Conservation (phyloP, 192 early-diverging fungal species). For the Gaertneriomyces semiglobifer region DNA sequence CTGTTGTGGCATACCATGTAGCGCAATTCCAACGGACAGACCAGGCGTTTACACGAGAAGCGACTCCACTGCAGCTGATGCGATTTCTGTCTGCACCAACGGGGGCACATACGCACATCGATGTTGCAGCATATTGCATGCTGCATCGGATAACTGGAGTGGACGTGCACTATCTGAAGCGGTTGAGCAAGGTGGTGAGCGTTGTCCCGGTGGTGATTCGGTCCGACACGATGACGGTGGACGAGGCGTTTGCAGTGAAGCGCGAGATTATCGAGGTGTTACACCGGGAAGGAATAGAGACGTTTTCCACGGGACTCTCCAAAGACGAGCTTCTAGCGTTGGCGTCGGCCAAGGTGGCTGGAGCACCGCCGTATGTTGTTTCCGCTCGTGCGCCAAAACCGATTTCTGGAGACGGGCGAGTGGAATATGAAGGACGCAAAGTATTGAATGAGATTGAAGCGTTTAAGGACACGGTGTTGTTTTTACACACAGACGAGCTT, state of each 20-base stretch:
- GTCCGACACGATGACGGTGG: conserved; percentile 49
- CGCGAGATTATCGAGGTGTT: conserved; percentile 46
- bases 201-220: conserved; percentile 68
- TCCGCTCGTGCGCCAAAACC: conserved; percentile 23
- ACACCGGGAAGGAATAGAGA: conserved; percentile 42
- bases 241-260: conserved; percentile 53
- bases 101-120: conserved; percentile 42
- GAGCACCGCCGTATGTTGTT: conserved; percentile 44
- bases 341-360: conserved; percentile 31
- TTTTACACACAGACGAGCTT: conserved; percentile 19
- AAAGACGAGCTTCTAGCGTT: conserved; percentile 44
- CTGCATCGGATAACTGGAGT: conserved; percentile 58
- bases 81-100: conserved; percentile 26
- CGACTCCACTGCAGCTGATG: conserved; percentile 9
- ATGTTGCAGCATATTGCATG: conserved; percentile 42
- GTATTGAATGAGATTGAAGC: conserved; percentile 43
- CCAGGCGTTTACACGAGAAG: conserved; percentile 22
- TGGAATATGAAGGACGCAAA: not conserved
- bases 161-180: conserved; percentile 67
- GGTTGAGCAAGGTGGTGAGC: conserved; percentile 52
- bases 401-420: not conserved
- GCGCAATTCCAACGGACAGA: conserved; percentile 32
- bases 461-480: conserved; percentile 23
- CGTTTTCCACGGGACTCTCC: conserved; percentile 54
- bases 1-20: conserved; percentile 30